Evolutionary conservation across 2,329 filamentous ascomycete genomes (phyloP).

Genomic region (Claviceps digitariae): DNA sequence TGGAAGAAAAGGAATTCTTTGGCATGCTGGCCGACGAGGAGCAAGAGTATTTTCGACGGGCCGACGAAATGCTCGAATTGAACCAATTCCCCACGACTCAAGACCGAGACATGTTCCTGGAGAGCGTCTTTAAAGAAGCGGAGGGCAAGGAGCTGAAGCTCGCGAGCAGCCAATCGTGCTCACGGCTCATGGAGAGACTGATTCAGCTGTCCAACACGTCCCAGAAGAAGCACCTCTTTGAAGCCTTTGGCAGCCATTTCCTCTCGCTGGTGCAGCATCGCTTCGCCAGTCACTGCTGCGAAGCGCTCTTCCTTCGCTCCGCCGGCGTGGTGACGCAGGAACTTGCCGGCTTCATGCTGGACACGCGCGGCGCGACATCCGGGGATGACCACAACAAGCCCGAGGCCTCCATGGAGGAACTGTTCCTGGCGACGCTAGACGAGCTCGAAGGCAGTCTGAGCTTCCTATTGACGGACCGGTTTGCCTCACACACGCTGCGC

Average conservation of each 20-base stretch:
- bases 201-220: constrained; percentile 65
- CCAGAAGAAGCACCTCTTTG: constrained; percentile 80
- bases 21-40: constrained; percentile 86
- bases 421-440: constrained; percentile 71
- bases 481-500: constrained; percentile 81
- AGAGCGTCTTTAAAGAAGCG: constrained; percentile 76
- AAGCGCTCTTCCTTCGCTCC: constrained; percentile 76
- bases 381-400: constrained; percentile 33
- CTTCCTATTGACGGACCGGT: constrained; percentile 72
- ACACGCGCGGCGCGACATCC: constrained; percentile 27
- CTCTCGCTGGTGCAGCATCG: constrained; percentile 83
- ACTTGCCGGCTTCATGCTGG: constrained; percentile 35
- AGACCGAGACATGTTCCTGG: constrained; percentile 56
- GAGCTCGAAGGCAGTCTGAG: constrained; percentile 79
- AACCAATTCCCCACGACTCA: constrained; percentile 75
- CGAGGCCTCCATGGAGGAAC: constrained; percentile 60
- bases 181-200: constrained; percentile 78
- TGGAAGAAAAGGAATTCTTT: constrained; percentile 63
- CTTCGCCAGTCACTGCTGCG: constrained; percentile 94
- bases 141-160: constrained; percentile 90
- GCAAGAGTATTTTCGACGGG: constrained; percentile 87
- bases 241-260: constrained; percentile 76
- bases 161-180: constrained; percentile 90
- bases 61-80: constrained; percentile 77
- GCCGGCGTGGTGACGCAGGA: constrained; percentile 69